Evolutionary conservation across 1,284 basidiomycete species (phyloP), one percentile per base, ranked within the genome.

Genomic region (Abortiporus biennis): DNA sequence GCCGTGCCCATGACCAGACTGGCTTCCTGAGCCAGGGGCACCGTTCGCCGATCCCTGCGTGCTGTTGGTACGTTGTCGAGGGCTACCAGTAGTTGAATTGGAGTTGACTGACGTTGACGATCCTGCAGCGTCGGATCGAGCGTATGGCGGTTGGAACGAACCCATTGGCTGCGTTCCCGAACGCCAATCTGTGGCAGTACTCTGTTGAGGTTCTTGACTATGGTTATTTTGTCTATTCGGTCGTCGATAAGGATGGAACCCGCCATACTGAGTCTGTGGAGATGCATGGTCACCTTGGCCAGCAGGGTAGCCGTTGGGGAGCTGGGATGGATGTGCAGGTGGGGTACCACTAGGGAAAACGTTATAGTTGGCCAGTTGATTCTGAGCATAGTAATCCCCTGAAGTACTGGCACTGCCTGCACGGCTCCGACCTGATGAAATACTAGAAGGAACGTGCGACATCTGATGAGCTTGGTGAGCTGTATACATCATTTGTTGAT

Each of bases 401-500:
- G 62, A 54, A 47, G 63, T 56, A 45, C 59, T 65, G 47, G 55
- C 56, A 42, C 60, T 58, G 34, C 56, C 51, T 31, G 58, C 56
- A 40, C 62, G 53, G 43, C 59, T 53, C 40, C 68, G 65, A 49
- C 68, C 61, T 24, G 60, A 51, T 21, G 59, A 47, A 33, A 64
- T 54, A 29, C 48, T 51, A 23, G 59, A 45, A 36, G 60, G 57
- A 22, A 68, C 61, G 24, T 71, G 72, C 42, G 59, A 54, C 52
- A 63, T 57, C 40, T 64, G 67, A 46, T 68, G 66, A 36, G 71
- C 72, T 45, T 80, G 79, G 54, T 80, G 78, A 13, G 76, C 75
- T 55, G 75, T 80, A 67, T 76, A 83, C 75, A 87, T 78, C 85
- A 88, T 87, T 54, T 87, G 85, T 62, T 88, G 85, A 62, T 88